Evolutionary conservation across 2,329 filamentous ascomycete species (phyloP).

Genomic region (Cordyceps militaris): DNA sequence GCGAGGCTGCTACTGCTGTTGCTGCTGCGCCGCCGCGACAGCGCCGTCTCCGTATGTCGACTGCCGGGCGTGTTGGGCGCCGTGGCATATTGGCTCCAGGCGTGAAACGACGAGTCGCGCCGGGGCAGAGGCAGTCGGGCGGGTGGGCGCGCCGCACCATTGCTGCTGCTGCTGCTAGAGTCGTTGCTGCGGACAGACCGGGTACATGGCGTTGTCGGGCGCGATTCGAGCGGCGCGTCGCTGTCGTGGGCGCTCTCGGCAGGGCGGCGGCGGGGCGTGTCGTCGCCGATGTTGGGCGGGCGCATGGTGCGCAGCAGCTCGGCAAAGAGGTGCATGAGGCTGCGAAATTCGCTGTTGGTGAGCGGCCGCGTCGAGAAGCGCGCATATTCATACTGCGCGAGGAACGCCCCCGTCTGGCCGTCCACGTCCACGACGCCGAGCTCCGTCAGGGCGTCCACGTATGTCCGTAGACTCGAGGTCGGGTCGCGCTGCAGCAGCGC

Average conservation of each 20-base stretch:
- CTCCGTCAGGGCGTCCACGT: slow-evolving; percentile 62
- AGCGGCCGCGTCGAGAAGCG: slow-evolving; percentile 71
- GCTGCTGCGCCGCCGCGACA: slow-evolving; percentile 30
- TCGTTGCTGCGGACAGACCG: slow-evolving; percentile 24
- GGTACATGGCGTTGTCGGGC: slow-evolving; percentile 33
- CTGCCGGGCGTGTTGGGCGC: slow-evolving; percentile 48
- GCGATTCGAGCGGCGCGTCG: slow-evolving; percentile 37
- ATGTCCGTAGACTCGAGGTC: slow-evolving; percentile 70
- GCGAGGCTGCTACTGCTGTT: slow-evolving; percentile 27
- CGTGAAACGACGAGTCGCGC: slow-evolving; percentile 36
- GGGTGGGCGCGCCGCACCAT: not conserved
- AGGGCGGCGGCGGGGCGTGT: slow-evolving; percentile 14
- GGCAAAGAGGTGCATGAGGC: slow-evolving; percentile 79
- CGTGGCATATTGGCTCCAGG: slow-evolving; percentile 41
- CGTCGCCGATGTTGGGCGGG: slow-evolving; percentile 42
- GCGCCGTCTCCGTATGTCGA: slow-evolving; percentile 24
- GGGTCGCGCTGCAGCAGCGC: slow-evolving; percentile 65
- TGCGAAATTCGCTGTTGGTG: slow-evolving; percentile 62
- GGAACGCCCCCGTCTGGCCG: slow-evolving; percentile 49
- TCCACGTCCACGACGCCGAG: slow-evolving; percentile 53
- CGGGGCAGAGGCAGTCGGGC: slow-evolving; percentile 20
- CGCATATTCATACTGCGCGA: slow-evolving; percentile 72
- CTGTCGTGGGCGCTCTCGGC: slow-evolving; percentile 38
- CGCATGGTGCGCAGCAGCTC: slow-evolving; percentile 72
- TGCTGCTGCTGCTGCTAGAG: not conserved